Evolutionary conservation across 1,284 basidiomycete genomes (phyloP), one percentile per base, ranked within the genome.

Genomic region (Vanrija pseudolonga): DNA sequence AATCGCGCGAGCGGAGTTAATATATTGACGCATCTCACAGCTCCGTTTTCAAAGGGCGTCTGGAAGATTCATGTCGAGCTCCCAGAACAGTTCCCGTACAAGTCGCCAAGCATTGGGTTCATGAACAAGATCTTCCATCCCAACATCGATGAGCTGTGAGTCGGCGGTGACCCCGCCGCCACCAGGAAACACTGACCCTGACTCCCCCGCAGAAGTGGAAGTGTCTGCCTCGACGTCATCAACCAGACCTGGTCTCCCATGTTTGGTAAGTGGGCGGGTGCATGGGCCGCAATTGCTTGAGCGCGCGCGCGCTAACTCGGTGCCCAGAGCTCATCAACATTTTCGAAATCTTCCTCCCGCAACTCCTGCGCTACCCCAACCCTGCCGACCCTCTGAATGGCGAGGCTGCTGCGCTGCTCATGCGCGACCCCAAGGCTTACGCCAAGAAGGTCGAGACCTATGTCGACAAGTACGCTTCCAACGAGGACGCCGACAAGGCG

Each of bases 121-220:
- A 95, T 97, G 91, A 98, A 98, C 84, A 97, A 97, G 86, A 98
- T 98, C 73, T 98, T 97, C 76, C 95, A 98, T 71, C 95, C 95
- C 11, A 98, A 97, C 73, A 97, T 97, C 68, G 93, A 97, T 76
- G 94, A 97, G 76, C 78, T 94, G 89, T 92, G 68, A 71, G 87
- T 66, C n/a, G n/a, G 11, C 23, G 19, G 14, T 9, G 28, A n/a
- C 39, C 24, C 9, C 37, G 6, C 22, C n/a, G 23, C 28, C 18
- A 63, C 60, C 4, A 61, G 64, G 68, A n/a, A n/a, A 32, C 68
- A 22, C 11, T 18, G 15, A 18, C n/a, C 22, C 40, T 62, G 64
- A 71, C 55, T 8, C 26, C 65, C 66, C 37, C 19, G 20, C 74
- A 93, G 91, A 69, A 93, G 90, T 69, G 91, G 91, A 50, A 94